Base-by-base conservation (phyloP, 2,329 filamentous ascomycete genomes). In the Paracoccidioides brasiliensis region DNA sequence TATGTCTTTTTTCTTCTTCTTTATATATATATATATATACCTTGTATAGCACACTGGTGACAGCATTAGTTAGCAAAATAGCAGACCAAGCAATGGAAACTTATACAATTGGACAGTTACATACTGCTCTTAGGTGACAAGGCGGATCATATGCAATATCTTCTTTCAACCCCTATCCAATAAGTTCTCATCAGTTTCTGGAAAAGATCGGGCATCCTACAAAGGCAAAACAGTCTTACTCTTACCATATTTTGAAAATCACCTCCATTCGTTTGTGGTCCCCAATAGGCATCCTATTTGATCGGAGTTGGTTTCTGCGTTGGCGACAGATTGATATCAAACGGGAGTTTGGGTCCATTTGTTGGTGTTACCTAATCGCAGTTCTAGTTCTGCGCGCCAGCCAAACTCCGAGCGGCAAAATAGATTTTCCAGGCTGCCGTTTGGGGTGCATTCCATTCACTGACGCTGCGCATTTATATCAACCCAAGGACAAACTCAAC, bases 41-140 rank as follows among this genome's bases (percentile, higher is more conserved):
- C 81, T 80, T 96, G 90, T 58, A 96, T 95, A 7, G 88, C 89
- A 72, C 90, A 96, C 86, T 90, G 59, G 5, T 43, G 2, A 41
- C 41, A 49, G 53, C 62, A 52, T 56, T 38, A 14, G 15, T 50
- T 50, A 50, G 48, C 52, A 55, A 41, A 55, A 49, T 42, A 52
- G 53, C 44, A 46, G 12, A 46, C 46, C 37, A 57, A 40, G 48
- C 15, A 49, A 50, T 50, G 14, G 14, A 40, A 50, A 5, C 8
- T 33, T 3, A 4, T 15, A 45, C 28, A 46, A 50, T 28, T 50
- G n/a, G 35, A 46, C 28, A 50, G 38, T 50, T 38, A 78, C 84
- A 70, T 73, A 90, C 86, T 59, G 90, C 91, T 66, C 85, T 81
- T 56, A 89, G 81, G 74, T 95, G 90, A 67, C 90, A 96, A 30